These are phyloP conservation scores for Fusarium burgessii DNA, from an alignment of 2,329 filamentous ascomycete genomes.

Conservation along the genomic window DNA sequence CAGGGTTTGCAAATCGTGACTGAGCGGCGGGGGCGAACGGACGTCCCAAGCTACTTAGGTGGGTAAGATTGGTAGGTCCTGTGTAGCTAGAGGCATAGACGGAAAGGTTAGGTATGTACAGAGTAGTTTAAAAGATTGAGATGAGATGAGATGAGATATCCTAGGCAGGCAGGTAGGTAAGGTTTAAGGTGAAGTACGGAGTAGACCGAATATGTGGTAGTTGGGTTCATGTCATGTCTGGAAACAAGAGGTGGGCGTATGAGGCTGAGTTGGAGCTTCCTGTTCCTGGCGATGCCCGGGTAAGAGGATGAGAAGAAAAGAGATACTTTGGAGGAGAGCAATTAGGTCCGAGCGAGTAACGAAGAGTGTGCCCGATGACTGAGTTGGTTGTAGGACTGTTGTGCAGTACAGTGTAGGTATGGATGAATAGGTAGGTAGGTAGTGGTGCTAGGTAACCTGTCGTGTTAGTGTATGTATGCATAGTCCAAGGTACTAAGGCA, in stretches of 20 bases:
- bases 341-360: not conserved
- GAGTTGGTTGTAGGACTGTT: not conserved
- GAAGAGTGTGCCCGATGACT: not conserved
- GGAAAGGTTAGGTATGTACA: not conserved
- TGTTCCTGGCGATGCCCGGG: slow-evolving; percentile 33
- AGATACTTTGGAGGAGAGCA: not conserved
- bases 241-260: slow-evolving; percentile 11
- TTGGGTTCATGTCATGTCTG: slow-evolving; percentile 51
- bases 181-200: slow-evolving; percentile 15
- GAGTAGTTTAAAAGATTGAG: not conserved
- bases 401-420: not conserved
- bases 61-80: slow-evolving; percentile 13
- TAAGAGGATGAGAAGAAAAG: not conserved
- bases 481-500: not conserved
- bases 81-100: slow-evolving; percentile 1
- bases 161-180: slow-evolving; percentile 3
- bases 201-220: slow-evolving; percentile 17
- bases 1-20: slow-evolving; percentile 20
- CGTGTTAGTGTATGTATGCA: not conserved
- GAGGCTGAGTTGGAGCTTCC: slow-evolving; percentile 29
- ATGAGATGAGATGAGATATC: slow-evolving; percentile 6
- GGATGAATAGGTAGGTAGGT: not conserved
- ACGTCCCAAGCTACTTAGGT: slow-evolving; percentile 21
- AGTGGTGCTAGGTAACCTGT: not conserved
- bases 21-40: slow-evolving; percentile 30